Percentiles rank a stretch among this genome's conserved stretches.
These are phyloP conservation scores for Acorus calamus DNA, from an alignment of 106 monocot species.

Conservation along the genomic window DNA sequence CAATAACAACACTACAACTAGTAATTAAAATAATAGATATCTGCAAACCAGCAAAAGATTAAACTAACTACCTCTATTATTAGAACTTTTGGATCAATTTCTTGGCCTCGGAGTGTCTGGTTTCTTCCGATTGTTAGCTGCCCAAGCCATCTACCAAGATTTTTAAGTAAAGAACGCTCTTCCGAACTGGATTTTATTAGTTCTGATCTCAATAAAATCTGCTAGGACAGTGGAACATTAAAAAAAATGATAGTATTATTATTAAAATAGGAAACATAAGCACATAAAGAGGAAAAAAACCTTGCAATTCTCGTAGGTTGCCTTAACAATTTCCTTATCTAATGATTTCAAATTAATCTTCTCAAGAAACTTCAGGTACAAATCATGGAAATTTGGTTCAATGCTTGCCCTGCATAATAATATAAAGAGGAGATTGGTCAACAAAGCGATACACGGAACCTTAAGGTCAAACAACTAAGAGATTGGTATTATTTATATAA, in stretches of 20 bases:
- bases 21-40: too few species aligned
- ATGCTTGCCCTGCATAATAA: slow-evolving; percentile 71
- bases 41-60: too few species aligned
- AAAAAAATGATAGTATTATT: not conserved
- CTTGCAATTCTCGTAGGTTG: slow-evolving; percentile 99
- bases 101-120: slow-evolving; percentile 68
- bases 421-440: too few species aligned
- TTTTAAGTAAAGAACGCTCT: slow-evolving; percentile 94
- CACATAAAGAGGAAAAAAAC: slow-evolving; percentile 13
- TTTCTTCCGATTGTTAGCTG: slow-evolving; percentile 96
- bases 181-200: slow-evolving; percentile 99
- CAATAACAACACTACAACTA: too few species aligned
- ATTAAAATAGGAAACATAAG: not conserved
- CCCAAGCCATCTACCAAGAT: slow-evolving; percentile 99
- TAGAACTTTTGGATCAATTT: slow-evolving; percentile 87
- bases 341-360: slow-evolving; percentile 78
- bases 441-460: too few species aligned
- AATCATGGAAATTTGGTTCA: slow-evolving; percentile 97
- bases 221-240: slow-evolving; percentile 8
- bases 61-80: slow-evolving; percentile 67
- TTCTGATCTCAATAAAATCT: slow-evolving; percentile 82
- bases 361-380: slow-evolving; percentile 91
- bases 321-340: slow-evolving; percentile 87
- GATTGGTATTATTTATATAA: too few species aligned
- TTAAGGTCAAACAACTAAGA: too few species aligned